Conservation (phyloP, 1,284 basidiomycete genomes). For the Cerrena zonata region DNA sequence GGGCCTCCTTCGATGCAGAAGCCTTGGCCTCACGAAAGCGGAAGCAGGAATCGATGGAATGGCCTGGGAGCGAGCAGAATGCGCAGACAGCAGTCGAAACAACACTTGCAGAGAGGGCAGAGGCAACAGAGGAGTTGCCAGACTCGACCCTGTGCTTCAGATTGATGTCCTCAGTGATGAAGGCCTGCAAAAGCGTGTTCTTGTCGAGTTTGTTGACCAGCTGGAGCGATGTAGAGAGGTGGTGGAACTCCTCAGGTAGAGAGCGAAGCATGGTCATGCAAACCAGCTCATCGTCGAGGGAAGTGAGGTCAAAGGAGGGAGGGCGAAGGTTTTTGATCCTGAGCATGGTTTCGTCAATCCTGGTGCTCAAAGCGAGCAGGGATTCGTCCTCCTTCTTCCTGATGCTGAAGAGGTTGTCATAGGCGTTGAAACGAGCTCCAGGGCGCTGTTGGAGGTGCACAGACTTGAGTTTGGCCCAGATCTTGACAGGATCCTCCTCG, state of each 20-base stretch:
- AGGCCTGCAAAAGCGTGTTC: conserved; percentile 17
- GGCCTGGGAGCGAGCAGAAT: not conserved
- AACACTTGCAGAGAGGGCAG: not conserved
- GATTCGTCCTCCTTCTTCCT: conserved; percentile 24
- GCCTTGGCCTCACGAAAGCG: not conserved
- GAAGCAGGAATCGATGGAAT: not conserved
- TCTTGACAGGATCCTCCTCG: not conserved
- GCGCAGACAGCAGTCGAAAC: too few species aligned
- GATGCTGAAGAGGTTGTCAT: conserved; percentile 28
- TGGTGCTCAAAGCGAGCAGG: conserved; percentile 20
- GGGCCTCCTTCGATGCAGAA: not conserved
- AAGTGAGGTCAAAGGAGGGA: conserved; percentile 16
- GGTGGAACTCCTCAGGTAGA: conserved; percentile 14
- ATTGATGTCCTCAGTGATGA: conserved; percentile 18
- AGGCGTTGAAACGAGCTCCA: conserved; percentile 20
- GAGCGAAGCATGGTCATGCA: conserved; percentile 13
- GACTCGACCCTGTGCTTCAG: conserved; percentile 1
- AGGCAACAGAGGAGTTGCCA: not conserved
- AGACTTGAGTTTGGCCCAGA: conserved; percentile 2
- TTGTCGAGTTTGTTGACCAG: conserved; percentile 22
- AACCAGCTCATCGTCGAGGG: conserved; percentile 21
- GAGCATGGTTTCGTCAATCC: conserved; percentile 21
- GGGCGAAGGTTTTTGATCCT: conserved; percentile 24
- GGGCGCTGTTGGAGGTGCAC: not conserved
- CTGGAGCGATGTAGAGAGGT: conserved; percentile 18